Evolutionary conservation across 305 asterid genomes (phyloP).

Genomic region (Fraxinus sp.): DNA sequence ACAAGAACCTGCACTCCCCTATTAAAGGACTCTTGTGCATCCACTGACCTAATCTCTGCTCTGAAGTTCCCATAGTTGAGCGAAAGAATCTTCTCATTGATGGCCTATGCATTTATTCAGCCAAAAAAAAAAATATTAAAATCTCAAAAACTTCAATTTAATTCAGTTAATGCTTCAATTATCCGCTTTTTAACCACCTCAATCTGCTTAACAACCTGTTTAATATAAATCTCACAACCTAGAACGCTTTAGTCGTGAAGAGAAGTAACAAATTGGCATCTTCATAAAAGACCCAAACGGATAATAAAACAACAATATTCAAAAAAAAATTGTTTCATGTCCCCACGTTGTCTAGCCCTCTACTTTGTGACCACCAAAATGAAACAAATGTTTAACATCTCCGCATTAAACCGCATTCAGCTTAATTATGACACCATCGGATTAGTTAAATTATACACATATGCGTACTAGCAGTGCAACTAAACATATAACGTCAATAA

Average conservation of each 20-base stretch:
- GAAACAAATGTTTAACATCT: background rate
- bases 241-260: background rate
- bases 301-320: background rate
- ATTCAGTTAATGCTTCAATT: background rate
- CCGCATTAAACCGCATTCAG: background rate
- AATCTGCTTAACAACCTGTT: background rate
- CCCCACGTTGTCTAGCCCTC: background rate
- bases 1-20: constrained; percentile 76
- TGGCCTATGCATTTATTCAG: constrained; percentile 45
- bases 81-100: constrained; percentile 63
- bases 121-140: background rate
- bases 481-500: background rate
- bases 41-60: constrained; percentile 66
- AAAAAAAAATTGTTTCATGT: background rate
- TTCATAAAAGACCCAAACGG: background rate
- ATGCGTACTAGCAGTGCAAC: background rate
- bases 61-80: constrained; percentile 55
- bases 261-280: background rate
- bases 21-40: constrained; percentile 60
- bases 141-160: background rate
- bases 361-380: background rate
- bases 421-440: background rate
- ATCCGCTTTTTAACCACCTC: background rate
- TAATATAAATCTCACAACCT: background rate
- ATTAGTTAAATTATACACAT: background rate